Conservation (phyloP, 2,329 filamentous ascomycete genomes). For the Sporothrix pseudoabietina region DNA sequence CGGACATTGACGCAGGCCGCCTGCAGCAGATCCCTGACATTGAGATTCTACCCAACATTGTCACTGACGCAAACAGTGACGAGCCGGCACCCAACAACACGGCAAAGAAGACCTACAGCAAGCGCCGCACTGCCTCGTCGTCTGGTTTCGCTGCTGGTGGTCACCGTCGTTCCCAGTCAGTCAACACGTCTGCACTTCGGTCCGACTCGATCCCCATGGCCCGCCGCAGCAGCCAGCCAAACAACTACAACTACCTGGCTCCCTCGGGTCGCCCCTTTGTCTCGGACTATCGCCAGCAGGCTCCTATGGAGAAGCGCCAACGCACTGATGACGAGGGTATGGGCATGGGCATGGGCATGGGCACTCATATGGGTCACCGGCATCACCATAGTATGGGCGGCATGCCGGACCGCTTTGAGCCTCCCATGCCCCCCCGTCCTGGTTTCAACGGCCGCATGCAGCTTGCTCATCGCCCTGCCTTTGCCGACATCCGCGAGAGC, state of each 20-base stretch:
- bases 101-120: slow-evolving; percentile 30
- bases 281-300: slow-evolving; percentile 8
- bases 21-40: slow-evolving; percentile 58
- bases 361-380: neutral
- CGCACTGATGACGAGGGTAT: slow-evolving; percentile 27
- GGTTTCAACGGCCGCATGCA: slow-evolving; percentile 33
- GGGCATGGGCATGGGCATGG: neutral
- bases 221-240: slow-evolving; percentile 33
- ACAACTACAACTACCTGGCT: neutral
- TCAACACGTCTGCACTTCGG: slow-evolving; percentile 34
- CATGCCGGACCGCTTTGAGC: neutral
- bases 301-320: slow-evolving; percentile 33
- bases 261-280: neutral
- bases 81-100: slow-evolving; percentile 33
- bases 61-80: slow-evolving; percentile 26
- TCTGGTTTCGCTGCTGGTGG: neutral
- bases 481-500: slow-evolving; percentile 43
- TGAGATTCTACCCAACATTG: slow-evolving; percentile 60
- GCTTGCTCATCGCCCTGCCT: slow-evolving; percentile 41
- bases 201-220: slow-evolving; percentile 34
- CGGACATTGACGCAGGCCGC: slow-evolving; percentile 48
- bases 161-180: slow-evolving; percentile 42
- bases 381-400: neutral
- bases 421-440: slow-evolving; percentile 35
- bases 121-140: slow-evolving; percentile 21